Evolutionary conservation across 495 filamentous ascomycete species (phyloP), one percentile per base, ranked within the genome.

Genomic region (Hyphodiscus hymeniophilus): DNA sequence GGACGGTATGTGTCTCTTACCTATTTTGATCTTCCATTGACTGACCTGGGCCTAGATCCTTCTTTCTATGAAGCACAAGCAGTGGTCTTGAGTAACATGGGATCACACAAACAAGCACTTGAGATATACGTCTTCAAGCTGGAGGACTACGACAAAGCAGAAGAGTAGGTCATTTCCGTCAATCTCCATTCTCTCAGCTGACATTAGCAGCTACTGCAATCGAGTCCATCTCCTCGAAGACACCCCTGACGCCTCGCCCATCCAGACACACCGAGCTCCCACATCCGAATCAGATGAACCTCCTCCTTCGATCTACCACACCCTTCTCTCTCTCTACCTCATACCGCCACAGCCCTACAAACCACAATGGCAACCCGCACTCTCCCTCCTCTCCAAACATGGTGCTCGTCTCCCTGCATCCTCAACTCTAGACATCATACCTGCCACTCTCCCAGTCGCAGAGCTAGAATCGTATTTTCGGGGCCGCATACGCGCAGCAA

Each of bases 121-220:
- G 84, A 90, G 63, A 94, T 97, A 20, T 99, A 95, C 60, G 90
- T 97, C 11, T 99, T 95, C 68, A 90, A 91, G 57, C 73, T 99
- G 47, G 66, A 85, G 48, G 84, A 92, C 60, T 87, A 87, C 50
- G 71, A 68, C 3, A 97, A 95, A 61, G 94, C 92, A 38, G 92
- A 99, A 76, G 87, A 94, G 85, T 94, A 73, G 31, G 78, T 68
- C 18, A 35, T 8, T 15, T 35, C 34, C 17, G 21, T 16, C 10
- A 3, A 42, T 10, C 16, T 45, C 3, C 11, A 21, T 51, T 26
- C 1, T 8, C 18, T 39, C 21, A 18, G 2, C 35, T 50, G 35
- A 49, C 28, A 18, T 33, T 0, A 5, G 3, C 52, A 94, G 87
- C 58, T 95, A 96, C 63, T 95, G 90, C 69, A 94, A 92, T 67